Evolutionary conservation across 768 basidiomycete species (phyloP), one percentile per base, ranked within the genome.

Genomic region (Mycena kentingensis): DNA sequence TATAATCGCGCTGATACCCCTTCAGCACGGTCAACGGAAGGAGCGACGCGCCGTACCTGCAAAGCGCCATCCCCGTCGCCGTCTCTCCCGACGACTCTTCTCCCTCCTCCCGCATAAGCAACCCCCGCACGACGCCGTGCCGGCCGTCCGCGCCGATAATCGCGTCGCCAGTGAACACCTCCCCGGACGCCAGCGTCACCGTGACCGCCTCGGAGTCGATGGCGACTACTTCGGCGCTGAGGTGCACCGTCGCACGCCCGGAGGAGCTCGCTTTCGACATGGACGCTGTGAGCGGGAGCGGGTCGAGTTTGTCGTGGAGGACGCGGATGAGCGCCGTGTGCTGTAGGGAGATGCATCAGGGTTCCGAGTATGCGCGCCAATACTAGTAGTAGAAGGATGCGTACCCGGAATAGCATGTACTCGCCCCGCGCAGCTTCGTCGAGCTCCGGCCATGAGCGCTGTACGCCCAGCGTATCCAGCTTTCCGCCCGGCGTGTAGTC

Each of bases 131-230:
- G 5, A 54, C 28, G 5, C 53, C 53, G 1, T n/a, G 15, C 15
- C 19, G 28, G 8, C 53, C 53, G 28, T 54, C 53, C n/a, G 53
- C 53, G 15, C 53, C 53, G 19, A 54, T 44, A 25, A 54, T 44
- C 10, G 21, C 53, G 16, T 54, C 47, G 13, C 18, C 53, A 4
- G 25, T 36, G 16, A 43, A 26, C 3, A 37, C 29, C 16, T 54
- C 32, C 11, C 53, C 53, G 12, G 42, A 49, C 2, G 26, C 41
- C 26, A 45, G 22, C 13, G 46, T 43, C 24, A 54, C 52, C 26
- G 47, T 26, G 26, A 28, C 18, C 3, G 52, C 32, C 2, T 54
- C 42, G 26, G 16, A 44, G 28, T 54, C 53, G n/a, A 54, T 19
- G 2, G 22, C 21, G n/a, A 49, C 53, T 5, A 45, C 53, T 28